Base-by-base conservation (phyloP, 1,139 yeast genomes). In the Hanseniaspora sp. region DNA sequence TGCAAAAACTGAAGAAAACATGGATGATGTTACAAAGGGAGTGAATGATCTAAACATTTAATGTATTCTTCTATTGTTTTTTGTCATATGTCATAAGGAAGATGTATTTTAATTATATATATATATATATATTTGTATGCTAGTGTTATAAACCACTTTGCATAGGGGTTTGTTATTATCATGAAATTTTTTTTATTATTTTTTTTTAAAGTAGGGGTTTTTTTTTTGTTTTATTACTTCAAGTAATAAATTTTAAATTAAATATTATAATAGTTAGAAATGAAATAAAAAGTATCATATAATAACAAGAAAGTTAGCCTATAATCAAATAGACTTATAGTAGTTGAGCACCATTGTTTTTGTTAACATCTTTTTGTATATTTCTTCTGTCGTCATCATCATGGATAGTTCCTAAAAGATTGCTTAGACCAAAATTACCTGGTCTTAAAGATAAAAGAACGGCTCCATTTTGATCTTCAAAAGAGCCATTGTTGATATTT, bases 381-480 rank as follows among this genome's bases (percentile, higher is more conserved):
- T n/a, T 29, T 28, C 18, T 23, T 7, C 12, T 29, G 17, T 28
- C 2, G 5, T 29, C 34, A 28, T 42, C 34, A 29, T 42, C 17
- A 7, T 23, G 11, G 7, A 43, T 7, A 31, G 29, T 51, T 1
- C 43, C 54, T 15, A 51, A 17, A 28, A 51, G 18, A 34, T 51
- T 33, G 23, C 47, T 44, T 23, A 51, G 33, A 17, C 54, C 48
- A 13, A 51, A 28, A 7, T 33, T 34, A 3, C 41, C 48, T 8
- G 49, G 54, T 38, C 54, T 51, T 28, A 51, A 34, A 15, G 54
- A 45, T 13, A 51, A 45, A 30, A 51, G 45, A 42, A 44, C 17
- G 5, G 54, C 54, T 3, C 18, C 33, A n/a, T 44, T 49, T 17
- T 49, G 48, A 15, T 28, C 28, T 7, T 34, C 23, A 7, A 13